Evolutionary conservation across 495 filamentous ascomycete genomes (phyloP), one percentile per base, ranked within the genome.

Genomic region (Halenospora varia): DNA sequence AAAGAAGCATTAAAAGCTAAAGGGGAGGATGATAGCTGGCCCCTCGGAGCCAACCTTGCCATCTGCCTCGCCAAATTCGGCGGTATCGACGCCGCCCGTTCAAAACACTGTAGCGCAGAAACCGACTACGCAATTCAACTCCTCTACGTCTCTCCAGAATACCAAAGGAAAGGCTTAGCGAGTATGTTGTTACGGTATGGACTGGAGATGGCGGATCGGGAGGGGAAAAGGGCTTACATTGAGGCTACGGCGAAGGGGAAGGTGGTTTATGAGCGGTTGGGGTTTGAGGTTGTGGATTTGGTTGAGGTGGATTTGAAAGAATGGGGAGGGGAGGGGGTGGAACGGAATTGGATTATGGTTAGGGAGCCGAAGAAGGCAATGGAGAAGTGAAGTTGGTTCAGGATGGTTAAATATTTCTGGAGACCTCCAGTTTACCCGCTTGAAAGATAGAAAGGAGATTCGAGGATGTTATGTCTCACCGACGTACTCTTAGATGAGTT

Each of bases 161-260:
- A 58, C 29, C 65, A 65, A 29, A 18, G 65, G 10, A 62, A 54
- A 40, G 65, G 65, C 0, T 35, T 65, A 13, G 65, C 26, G 1
- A 53, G 2, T 8, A 58, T 23, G 53, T 45, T 68, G 35, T 19
- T 68, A n/a, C 56, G 53, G 25, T 53, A 68, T 48, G 51, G 22
- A 8, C 51, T 68, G 20, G 56, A 60, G 22, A 10, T 55, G 2
- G 65, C 62, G 0, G 65, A 68, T 56, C 9, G 15, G 10, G 65
- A 63, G 46, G 50, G 51, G 8, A 54, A 50, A 19, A 57, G 46
- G 18, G 24, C 57, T 0, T 68, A 63, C 54, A 59, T 68, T 25
- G 60, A 65, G 19, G 59, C 65, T 1, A 68, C 65, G 10, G 20
- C 29, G 0, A 51, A 24, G 2, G 65, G 65, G 1, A 48, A 59